phyloP scores from a whole-genome alignment of 192 early-diverging fungal species.

The Diversispora epigaea region DNA sequence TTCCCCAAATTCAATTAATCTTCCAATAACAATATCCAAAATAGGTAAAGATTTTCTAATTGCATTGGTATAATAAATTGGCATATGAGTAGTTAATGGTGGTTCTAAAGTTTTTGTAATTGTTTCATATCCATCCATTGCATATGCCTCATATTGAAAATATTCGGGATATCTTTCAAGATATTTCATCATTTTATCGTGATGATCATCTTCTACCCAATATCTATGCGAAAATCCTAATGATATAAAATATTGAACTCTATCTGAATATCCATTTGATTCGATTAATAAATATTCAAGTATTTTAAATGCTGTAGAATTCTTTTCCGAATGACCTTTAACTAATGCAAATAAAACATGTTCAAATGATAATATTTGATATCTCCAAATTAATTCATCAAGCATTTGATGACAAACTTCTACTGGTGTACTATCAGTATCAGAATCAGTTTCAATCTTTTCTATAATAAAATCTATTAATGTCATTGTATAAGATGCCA shows the following conservation, averaged over 20 bases:
- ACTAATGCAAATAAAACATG: constrained; percentile 69
- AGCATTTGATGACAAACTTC: constrained; percentile 41
- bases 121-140: constrained; percentile 43
- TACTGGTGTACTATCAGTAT: constrained; percentile 17
- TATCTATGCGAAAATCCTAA: constrained; percentile 63
- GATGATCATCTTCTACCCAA: constrained; percentile 72
- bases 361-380: constrained; percentile 66
- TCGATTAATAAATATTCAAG: constrained; percentile 55
- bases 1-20: constrained; percentile 67
- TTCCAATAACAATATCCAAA: constrained; percentile 65
- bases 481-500: constrained; percentile 66
- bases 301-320: constrained; percentile 50
- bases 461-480: constrained; percentile 65
- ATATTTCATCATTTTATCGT: constrained; percentile 63
- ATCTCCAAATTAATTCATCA: constrained; percentile 70
- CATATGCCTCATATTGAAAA: constrained; percentile 70
- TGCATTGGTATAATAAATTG: constrained; percentile 70
- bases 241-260: constrained; percentile 64
- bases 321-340: constrained; percentile 54
- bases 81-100: constrained; percentile 57
- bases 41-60: constrained; percentile 65
- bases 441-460: constrained; percentile 35
- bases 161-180: constrained; percentile 69
- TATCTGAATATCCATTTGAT: constrained; percentile 48
- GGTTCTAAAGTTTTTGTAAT: constrained; percentile 53